These are phyloP conservation scores for Petunia secreta DNA, from an alignment of 257 asterid species.

Conservation along the genomic window DNA sequence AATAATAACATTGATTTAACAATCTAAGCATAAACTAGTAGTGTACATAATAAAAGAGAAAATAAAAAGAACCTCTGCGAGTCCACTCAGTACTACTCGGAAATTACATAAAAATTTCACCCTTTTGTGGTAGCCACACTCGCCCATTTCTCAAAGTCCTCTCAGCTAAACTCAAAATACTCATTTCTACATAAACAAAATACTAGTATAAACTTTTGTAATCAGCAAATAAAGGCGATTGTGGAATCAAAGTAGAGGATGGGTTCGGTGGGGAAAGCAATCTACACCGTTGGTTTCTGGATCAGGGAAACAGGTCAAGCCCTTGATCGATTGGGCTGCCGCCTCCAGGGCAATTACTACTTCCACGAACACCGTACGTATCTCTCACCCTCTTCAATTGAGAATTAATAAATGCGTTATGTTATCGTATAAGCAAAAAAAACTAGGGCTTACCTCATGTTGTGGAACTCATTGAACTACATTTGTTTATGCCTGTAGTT, in stretches of 20 bases:
- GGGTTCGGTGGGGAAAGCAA: conserved; percentile 74
- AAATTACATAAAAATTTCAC: not conserved
- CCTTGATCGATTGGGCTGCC: conserved; percentile 95
- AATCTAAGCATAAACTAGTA: too few relatives aligned
- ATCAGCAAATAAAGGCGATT: not conserved
- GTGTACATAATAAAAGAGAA: too few relatives aligned
- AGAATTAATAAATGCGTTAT: not conserved
- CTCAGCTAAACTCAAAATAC: conserved; percentile 16
- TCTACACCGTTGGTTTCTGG: conserved; percentile 95
- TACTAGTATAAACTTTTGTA: not conserved
- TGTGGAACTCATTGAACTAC: not conserved
- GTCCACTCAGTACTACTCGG: conserved; percentile 28
- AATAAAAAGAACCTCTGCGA: conserved; percentile 2
- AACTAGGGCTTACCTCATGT: not conserved
- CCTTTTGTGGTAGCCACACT: conserved; percentile 13
- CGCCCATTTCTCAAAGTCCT: conserved; percentile 3
- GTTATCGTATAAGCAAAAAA: not conserved
- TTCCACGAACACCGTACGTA: conserved; percentile 78
- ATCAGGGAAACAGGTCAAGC: conserved; percentile 98
- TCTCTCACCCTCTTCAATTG: not conserved
- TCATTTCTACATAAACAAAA: not conserved
- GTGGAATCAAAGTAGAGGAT: conserved; percentile 33
- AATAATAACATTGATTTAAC: too few relatives aligned
- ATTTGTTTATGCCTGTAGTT: not conserved
- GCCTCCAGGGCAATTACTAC: conserved; percentile 84